Evolutionary conservation across 805 yeast species (phyloP).

Genomic region (Candida germanica): DNA sequence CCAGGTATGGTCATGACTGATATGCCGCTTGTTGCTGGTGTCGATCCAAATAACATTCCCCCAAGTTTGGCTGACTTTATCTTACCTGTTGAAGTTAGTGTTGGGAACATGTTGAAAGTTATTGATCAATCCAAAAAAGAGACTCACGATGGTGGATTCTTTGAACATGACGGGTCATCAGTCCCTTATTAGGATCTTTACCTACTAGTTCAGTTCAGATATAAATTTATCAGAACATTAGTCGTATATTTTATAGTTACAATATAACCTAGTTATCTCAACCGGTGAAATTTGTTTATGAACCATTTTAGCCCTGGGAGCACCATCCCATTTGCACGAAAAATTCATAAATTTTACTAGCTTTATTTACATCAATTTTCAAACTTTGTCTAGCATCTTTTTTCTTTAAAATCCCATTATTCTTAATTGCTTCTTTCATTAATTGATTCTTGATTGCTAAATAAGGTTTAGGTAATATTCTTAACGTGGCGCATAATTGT

Average conservation of each 20-base stretch:
- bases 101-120: constrained; percentile 9
- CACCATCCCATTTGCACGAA: constrained; percentile 93
- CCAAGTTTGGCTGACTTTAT: neutral
- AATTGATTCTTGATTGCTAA: constrained; percentile 86
- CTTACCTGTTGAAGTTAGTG: constrained; percentile 1
- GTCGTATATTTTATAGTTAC: too few relatives aligned
- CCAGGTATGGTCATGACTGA: constrained; percentile 38
- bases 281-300: too few relatives aligned
- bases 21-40: constrained; percentile 16
- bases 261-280: neutral
- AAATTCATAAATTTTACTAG: constrained; percentile 86
- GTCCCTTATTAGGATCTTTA: neutral
- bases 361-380: constrained; percentile 82
- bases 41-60: constrained; percentile 18
- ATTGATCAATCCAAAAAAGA: constrained; percentile 18
- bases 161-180: constrained; percentile 17
- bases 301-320: constrained; percentile 29
- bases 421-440: constrained; percentile 80
- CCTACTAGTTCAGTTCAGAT: too few relatives aligned
- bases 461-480: constrained; percentile 90
- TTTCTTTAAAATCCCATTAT: constrained; percentile 80
- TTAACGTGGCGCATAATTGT: constrained; percentile 73
- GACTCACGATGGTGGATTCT: constrained; percentile 23
- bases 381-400: constrained; percentile 80
- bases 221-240: too few relatives aligned